Evolutionary conservation across 495 filamentous ascomycete species (phyloP).

Genomic region (Viridothelium virens): DNA sequence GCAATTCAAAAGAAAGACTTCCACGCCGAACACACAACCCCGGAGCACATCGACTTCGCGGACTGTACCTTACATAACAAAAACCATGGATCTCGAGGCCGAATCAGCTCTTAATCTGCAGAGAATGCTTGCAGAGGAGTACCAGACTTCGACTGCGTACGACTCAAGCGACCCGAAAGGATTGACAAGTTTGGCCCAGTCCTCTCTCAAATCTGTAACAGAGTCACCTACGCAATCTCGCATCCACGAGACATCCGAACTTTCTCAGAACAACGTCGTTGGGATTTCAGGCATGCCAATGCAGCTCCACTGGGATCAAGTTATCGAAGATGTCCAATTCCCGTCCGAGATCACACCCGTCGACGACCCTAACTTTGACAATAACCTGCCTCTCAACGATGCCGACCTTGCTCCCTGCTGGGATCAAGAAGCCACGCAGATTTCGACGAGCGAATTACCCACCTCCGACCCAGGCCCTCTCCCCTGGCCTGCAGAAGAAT

Average conservation of each 20-base stretch:
- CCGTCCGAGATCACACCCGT: no score
- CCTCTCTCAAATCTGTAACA: background rate
- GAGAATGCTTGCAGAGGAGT: background rate
- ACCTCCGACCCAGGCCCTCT: background rate
- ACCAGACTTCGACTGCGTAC: background rate
- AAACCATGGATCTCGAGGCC: background rate
- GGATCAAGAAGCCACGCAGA: background rate
- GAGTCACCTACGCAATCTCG: no score
- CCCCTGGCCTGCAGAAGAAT: slow-evolving; percentile 1
- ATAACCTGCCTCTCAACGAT: background rate
- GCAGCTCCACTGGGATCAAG: background rate
- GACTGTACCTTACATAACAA: background rate
- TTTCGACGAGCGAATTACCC: background rate
- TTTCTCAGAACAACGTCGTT: background rate
- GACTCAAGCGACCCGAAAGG: background rate
- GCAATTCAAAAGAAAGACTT: background rate
- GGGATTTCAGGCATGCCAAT: background rate
- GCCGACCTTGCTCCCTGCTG: background rate
- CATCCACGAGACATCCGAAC: no score
- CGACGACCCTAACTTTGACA: no score
- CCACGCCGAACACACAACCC: background rate
- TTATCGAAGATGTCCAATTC: no score
- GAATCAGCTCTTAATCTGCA: background rate
- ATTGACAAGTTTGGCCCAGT: background rate
- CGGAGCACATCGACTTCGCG: background rate